Conservation (phyloP, 352 stramenopile species). For the Discostella stelligera region DNA sequence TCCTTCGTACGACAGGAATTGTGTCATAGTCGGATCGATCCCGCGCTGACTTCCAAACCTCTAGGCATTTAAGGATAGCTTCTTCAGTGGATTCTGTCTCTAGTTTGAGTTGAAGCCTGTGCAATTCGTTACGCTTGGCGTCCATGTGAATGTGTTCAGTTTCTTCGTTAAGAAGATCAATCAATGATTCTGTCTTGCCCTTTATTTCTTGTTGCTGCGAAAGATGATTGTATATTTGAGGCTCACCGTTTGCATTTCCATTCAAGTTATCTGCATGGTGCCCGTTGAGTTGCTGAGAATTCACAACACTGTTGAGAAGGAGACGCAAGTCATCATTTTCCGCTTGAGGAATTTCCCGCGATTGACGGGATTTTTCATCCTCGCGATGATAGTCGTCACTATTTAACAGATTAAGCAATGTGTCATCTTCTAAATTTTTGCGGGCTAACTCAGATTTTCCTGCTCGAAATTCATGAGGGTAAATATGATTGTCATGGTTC, state of each 20-base stretch:
- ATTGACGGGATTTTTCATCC: background rate
- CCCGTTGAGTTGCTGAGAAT: slow-evolving; percentile 6
- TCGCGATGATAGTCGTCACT: background rate
- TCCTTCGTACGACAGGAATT: slow-evolving; percentile 58
- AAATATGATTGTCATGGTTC: slow-evolving; percentile 37
- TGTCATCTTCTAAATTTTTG: slow-evolving; percentile 10
- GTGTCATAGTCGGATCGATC: slow-evolving; percentile 63
- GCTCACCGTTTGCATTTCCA: slow-evolving; percentile 1
- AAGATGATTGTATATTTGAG: background rate
- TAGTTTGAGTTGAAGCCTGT: slow-evolving; percentile 70
- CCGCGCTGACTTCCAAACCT: slow-evolving; percentile 63
- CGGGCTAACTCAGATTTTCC: background rate
- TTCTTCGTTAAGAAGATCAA: slow-evolving; percentile 38
- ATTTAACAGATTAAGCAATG: slow-evolving; percentile 20
- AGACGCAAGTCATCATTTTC: background rate
- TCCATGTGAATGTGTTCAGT: slow-evolving; percentile 16
- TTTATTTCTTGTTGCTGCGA: slow-evolving; percentile 5
- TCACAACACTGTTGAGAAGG: slow-evolving; percentile 14
- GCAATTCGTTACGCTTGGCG: slow-evolving; percentile 37
- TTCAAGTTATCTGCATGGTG: slow-evolving; percentile 17
- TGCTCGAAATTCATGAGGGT: slow-evolving; percentile 8
- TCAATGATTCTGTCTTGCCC: slow-evolving; percentile 21
- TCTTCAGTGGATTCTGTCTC: slow-evolving; percentile 76
- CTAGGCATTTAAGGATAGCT: slow-evolving; percentile 53
- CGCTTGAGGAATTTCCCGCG: background rate